These are phyloP conservation scores for Ascobolus immersus DNA, from an alignment of 495 filamentous ascomycete genomes.

Conservation along the genomic window DNA sequence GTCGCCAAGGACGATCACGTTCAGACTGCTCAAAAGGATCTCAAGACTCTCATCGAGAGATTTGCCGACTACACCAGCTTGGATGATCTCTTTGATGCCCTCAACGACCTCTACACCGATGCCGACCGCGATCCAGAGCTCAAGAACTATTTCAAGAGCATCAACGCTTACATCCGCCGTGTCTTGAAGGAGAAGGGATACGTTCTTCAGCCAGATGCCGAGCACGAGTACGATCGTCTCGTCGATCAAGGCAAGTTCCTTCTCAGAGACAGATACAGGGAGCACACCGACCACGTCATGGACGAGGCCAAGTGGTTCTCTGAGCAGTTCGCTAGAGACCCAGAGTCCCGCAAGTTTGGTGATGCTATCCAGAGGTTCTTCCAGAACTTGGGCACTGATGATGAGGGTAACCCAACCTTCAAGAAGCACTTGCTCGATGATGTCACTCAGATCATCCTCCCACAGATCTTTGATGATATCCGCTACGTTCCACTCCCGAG, in stretches of 20 bases:
- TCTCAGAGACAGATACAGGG: slow-evolving; percentile 64
- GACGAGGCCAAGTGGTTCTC: slow-evolving; percentile 78
- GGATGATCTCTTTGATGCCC: slow-evolving; percentile 61
- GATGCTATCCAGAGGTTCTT: slow-evolving; percentile 61
- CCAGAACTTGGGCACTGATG: slow-evolving; percentile 58
- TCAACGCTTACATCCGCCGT: slow-evolving; percentile 54
- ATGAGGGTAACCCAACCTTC: slow-evolving; percentile 62
- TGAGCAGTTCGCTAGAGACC: slow-evolving; percentile 69
- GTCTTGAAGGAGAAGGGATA: slow-evolving; percentile 76
- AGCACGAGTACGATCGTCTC: slow-evolving; percentile 54
- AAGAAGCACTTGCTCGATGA: slow-evolving; percentile 84
- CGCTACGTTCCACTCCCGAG: slow-evolving; percentile 84
- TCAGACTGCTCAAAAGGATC: slow-evolving; percentile 44
- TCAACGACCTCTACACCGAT: slow-evolving; percentile 74
- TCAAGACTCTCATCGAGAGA: slow-evolving; percentile 75
- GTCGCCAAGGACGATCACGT: slow-evolving; percentile 35
- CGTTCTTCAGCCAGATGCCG: slow-evolving; percentile 64
- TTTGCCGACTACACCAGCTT: slow-evolving; percentile 85
- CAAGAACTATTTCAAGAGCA: slow-evolving; percentile 60
- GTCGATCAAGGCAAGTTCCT: slow-evolving; percentile 75
- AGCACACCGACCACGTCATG: slow-evolving; percentile 63
- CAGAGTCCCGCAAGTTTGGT: slow-evolving; percentile 58
- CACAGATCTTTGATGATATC: slow-evolving; percentile 57
- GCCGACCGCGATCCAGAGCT: slow-evolving; percentile 74
- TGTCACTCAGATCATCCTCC: slow-evolving; percentile 62